Base-by-base conservation (phyloP, 176 grass and related monocot species). In the Coix lacrymajobi region DNA sequence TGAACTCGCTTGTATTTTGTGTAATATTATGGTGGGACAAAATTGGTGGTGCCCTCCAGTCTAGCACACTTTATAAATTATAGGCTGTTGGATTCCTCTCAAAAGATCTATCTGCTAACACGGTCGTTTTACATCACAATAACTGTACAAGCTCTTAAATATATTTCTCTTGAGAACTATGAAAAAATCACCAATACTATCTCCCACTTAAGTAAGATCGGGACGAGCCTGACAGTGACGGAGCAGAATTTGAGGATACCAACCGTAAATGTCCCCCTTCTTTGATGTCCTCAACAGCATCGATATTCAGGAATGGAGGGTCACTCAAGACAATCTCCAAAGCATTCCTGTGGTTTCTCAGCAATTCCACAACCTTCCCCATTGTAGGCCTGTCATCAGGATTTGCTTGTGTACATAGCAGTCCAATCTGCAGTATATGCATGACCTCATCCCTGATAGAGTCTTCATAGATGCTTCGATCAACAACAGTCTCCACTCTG, bases 321-420 rank as follows among this genome's bases (percentile, higher is more conserved):
- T 90, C 94, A 36, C 83, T 89, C 83, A 97, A 78, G 24, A 94
- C 39, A 46, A 97, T 45, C 61, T 91, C 71, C 32, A 84, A 45
- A 85, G 91, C 79, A 61, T 82, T 71, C 24, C 71, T 83, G 22
- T 66, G 86, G 39, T 66, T 97, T 86, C 94, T 90, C 41, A 97
- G 78, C 41, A 94, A 54, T 65, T 92, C 94, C 32, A 97, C 89
- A 49, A 93, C 94, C 77, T 97, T 93, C 1, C 81, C 80, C 94
- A 97, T 97, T 62, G 91, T 62, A 31, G 91, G 94, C 69, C 89
- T 89, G 33, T 94, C 89, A 3, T 45, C 71, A 30, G 91, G 70
- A 77, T 87, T 88, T 22, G 84, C 87, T 64, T 97, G 91, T 52
- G 78, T 78, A 61, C 94, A 97, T 60, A 87, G 75, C 39, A 97